Evolutionary conservation across 1,139 yeast species (phyloP), one percentile per base, ranked within the genome.

Genomic region (Yamadazyma triangularis): DNA sequence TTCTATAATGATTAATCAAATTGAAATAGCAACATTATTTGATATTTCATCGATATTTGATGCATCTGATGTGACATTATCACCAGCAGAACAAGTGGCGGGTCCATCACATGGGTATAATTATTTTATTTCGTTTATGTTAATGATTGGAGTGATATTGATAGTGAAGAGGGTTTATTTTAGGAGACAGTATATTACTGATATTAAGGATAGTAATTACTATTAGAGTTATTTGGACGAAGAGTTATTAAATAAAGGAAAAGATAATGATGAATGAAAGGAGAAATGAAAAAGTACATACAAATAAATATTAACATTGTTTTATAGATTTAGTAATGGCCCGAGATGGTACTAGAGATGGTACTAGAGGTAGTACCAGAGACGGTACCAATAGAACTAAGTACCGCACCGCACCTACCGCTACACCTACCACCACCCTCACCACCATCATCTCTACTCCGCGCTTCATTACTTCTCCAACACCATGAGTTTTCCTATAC

Each of bases 401-500:
- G n/a, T n/a, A n/a, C n/a, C n/a, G n/a, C n/a, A n/a, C n/a, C n/a
- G n/a, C n/a, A n/a, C n/a, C n/a, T n/a, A n/a, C n/a, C n/a, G n/a
- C n/a, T n/a, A n/a, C n/a, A n/a, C n/a, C n/a, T n/a, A n/a, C n/a
- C n/a, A n/a, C n/a, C n/a, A n/a, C n/a, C n/a, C n/a, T n/a, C n/a
- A n/a, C n/a, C n/a, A n/a, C n/a, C n/a, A n/a, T n/a, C n/a, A n/a
- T n/a, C 25, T 14, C 25, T 7, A 6, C 13, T 26, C 19, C 23
- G 21, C 24, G 13, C 19, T 24, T 16, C 23, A 36, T 10, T 16
- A 27, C 7, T 13, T 18, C 2, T 24, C 12, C 9, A 5, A n/a
- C 18, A 8, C 16, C 16, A 39, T 37, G 29, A 51, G 48, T 10
- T 68, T 68, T 29, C 80, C 80, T 3, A 71, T 74, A 24, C 60